Base-by-base conservation (phyloP, 2,329 filamentous ascomycete species). In the Diplodia sapinea region DNA sequence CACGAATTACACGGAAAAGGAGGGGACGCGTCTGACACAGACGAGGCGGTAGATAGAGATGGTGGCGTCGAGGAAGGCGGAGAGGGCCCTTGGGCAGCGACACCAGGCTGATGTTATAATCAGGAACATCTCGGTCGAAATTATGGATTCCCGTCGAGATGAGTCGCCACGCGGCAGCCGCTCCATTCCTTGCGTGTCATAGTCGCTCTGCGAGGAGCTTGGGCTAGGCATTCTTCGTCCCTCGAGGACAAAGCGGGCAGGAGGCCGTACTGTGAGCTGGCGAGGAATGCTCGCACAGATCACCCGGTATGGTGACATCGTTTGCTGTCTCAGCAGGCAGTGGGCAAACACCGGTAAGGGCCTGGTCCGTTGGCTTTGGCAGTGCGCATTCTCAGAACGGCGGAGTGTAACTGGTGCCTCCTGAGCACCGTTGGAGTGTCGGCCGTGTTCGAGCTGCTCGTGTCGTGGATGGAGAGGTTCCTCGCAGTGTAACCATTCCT, bases 171-270 rank as follows among this genome's bases (percentile, higher is more conserved):
- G 69, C 68, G 71, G 69, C 59, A 68, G 64, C 47, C 70, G 51
- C 51, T 51, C 67, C 70, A 76, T 75, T 77, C 76, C 76, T 77
- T 78, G 72, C 75, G 69, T 70, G 54, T 50, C 65, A 66, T 63
- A 31, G n/a, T 29, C 59, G 17, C n/a, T 29, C 62, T 65, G 51
- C 33, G 67, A 74, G 59, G 59, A 63, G 59, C 63, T 57, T 70
- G 74, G 26, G 70, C 70, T 71, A 66, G 68, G 72, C 72, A 75
- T 79, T 77, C 74, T 71, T 73, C 70, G 66, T 56, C 50, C 47
- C 33, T 52, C 51, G 29, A 56, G 40, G 65, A 68, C 38, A 55
- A 65, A 63, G 47, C 23, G 23, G 23, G 23, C 23, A 23, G 23
- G 23, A 23, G 23, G 23, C 65, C 3, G 43, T 26, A 29, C 43